phyloP scores from a whole-genome alignment of 2,329 filamentous ascomycete species.

The Moelleriella libera region DNA sequence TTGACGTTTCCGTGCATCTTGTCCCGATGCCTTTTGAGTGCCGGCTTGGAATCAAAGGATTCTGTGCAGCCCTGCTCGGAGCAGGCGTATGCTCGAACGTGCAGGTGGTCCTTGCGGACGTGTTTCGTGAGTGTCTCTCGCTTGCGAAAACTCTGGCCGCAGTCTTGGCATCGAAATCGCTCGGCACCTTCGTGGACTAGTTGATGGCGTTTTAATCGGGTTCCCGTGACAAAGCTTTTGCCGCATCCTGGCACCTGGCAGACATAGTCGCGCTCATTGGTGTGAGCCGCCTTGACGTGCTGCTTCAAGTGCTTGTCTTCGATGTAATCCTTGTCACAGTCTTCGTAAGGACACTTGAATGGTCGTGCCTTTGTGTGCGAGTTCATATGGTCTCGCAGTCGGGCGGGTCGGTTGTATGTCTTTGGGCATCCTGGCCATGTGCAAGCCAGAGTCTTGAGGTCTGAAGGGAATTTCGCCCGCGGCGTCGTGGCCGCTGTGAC shows the following conservation, averaged over 20 bases:
- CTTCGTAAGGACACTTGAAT: conserved; percentile 54
- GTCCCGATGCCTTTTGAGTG: conserved; percentile 57
- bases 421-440: conserved; percentile 62
- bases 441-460: conserved; percentile 65
- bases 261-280: conserved; percentile 50
- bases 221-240: conserved; percentile 71
- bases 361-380: conserved; percentile 78
- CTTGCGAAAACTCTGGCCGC: conserved; percentile 71
- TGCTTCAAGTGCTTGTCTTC: conserved; percentile 77
- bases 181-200: conserved; percentile 64
- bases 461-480: conserved; percentile 47
- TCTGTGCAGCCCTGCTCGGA: conserved; percentile 43
- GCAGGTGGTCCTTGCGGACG: conserved; percentile 61
- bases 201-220: conserved; percentile 61
- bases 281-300: conserved; percentile 74
- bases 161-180: conserved; percentile 61
- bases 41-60: conserved; percentile 59
- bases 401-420: conserved; percentile 75
- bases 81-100: conserved; percentile 59
- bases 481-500: conserved; percentile 24
- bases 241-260: conserved; percentile 62
- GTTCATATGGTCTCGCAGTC: conserved; percentile 65
- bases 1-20: conserved; percentile 54
- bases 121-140: conserved; percentile 76
- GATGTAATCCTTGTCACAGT: conserved; percentile 72